Percentiles rank a stretch among this genome's conserved stretches.
Evolutionary conservation across 1,139 yeast species (phyloP).

Genomic region (Suhomyces taliae): DNA sequence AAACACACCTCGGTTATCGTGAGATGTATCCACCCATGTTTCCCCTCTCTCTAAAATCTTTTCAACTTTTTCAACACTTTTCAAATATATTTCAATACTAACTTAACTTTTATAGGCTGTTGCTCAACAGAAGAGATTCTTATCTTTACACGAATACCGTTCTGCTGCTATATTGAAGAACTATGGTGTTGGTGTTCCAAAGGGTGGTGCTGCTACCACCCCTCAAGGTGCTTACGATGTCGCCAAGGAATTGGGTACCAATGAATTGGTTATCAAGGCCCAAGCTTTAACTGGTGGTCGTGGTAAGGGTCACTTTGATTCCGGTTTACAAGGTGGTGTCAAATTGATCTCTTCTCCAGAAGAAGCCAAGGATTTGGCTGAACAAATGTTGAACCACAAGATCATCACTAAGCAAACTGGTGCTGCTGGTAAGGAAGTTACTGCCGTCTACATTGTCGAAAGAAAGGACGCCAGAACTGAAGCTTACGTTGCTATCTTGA

Average conservation of each 20-base stretch:
- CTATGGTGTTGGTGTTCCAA: conserved; percentile 90
- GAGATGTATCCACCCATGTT: no score
- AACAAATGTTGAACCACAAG: conserved; percentile 88
- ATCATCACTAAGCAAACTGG: conserved; percentile 98
- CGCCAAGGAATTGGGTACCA: conserved; percentile 66
- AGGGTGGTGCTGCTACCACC: conserved; percentile 87
- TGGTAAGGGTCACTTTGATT: conserved; percentile 97
- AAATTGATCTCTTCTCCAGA: conserved; percentile 82
- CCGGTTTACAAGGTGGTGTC: conserved; percentile 96
- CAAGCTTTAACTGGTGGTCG: conserved; percentile 99
- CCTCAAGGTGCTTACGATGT: conserved; percentile 83
- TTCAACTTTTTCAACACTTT: background rate
- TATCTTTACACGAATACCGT: conserved; percentile 94
- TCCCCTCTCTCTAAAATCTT: no score
- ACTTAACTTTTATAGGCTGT: conserved; percentile 14
- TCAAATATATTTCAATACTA: conserved; percentile 12
- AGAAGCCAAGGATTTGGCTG: conserved; percentile 85
- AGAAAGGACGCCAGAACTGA: conserved; percentile 92
- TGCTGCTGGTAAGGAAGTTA: conserved; percentile 93
- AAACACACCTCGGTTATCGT: no score
- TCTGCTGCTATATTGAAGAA: conserved; percentile 82
- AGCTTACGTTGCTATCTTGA: conserved; percentile 90
- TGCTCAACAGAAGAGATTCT: conserved; percentile 53
- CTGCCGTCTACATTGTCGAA: conserved; percentile 95
- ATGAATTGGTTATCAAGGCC: conserved; percentile 92